Evolutionary conservation across 1,284 basidiomycete species (phyloP).

Genomic region (Agroathelia rolfsii): DNA sequence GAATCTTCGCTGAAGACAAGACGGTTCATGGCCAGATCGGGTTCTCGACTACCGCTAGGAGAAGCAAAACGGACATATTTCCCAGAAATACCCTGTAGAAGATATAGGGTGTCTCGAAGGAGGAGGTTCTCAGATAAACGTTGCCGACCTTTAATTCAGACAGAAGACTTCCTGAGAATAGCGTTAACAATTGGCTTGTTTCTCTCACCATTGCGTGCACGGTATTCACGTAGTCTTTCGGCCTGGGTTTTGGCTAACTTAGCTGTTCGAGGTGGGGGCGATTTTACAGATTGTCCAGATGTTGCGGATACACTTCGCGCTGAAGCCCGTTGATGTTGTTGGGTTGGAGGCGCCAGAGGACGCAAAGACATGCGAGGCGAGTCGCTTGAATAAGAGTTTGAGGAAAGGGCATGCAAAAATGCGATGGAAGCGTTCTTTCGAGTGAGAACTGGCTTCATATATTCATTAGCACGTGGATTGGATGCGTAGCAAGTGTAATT

Average conservation of each 20-base stretch:
- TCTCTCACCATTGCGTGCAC: constrained; percentile 44
- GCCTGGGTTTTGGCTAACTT: constrained; percentile 51
- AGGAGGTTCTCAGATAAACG: constrained; percentile 67
- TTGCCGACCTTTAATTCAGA: constrained; percentile 40
- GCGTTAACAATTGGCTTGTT: constrained; percentile 5
- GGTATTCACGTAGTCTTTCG: constrained; percentile 50
- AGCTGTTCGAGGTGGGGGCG: constrained; percentile 17
- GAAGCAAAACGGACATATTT: constrained; percentile 84
- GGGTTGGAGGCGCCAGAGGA: constrained; percentile 39
- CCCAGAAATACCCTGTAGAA: constrained; percentile 96
- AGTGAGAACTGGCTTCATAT: constrained; percentile 50
- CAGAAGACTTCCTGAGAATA: constrained; percentile 3
- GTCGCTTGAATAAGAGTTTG: constrained; percentile 19
- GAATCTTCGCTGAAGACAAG: constrained; percentile 57
- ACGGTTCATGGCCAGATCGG: constrained; percentile 41
- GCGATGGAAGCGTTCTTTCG: constrained; percentile 61
- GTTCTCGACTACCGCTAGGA: constrained; percentile 45
- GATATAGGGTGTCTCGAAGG: constrained; percentile 85
- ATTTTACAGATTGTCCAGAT: constrained; percentile 23
- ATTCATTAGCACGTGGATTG: constrained; percentile 6
- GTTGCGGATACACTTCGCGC: constrained; percentile 20
- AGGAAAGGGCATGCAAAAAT: constrained; percentile 60
- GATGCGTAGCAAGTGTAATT: not conserved
- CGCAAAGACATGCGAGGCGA: constrained; percentile 36
- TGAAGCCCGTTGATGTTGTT: too few relatives aligned